Conservation (phyloP, 805 yeast species). For the Lachancea cidri region DNA sequence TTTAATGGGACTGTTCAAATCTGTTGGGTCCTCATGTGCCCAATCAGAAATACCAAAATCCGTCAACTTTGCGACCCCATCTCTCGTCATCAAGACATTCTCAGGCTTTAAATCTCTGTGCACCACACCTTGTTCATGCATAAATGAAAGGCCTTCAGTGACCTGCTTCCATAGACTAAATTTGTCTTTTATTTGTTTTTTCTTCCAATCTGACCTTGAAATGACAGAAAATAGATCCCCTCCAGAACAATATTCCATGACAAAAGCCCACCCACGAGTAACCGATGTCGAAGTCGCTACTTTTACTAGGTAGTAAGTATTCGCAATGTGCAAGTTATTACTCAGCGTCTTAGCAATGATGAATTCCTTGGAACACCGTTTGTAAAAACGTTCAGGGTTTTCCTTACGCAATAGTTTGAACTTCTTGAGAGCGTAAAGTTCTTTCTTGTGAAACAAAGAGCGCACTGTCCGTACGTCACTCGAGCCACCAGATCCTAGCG, state of each 20-base stretch:
- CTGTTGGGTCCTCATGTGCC: constrained; percentile 50
- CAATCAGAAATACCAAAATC: constrained; percentile 74
- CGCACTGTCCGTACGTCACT: constrained; percentile 54
- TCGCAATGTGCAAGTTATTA: constrained; percentile 56
- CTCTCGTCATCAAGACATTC: constrained; percentile 52
- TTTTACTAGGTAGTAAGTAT: constrained; percentile 49
- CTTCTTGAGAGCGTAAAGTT: constrained; percentile 59
- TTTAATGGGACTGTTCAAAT: constrained; percentile 39
- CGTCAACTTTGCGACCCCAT: constrained; percentile 62
- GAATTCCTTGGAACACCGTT: constrained; percentile 59
- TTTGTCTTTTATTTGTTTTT: constrained; percentile 45
- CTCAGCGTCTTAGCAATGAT: constrained; percentile 51
- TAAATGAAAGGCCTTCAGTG: constrained; percentile 51
- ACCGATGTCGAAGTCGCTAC: constrained; percentile 50
- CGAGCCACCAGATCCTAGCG: constrained; percentile 69
- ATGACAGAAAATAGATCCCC: constrained; percentile 60
- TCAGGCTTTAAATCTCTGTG: constrained; percentile 77
- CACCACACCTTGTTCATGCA: constrained; percentile 62
- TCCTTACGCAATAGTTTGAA: constrained; percentile 58
- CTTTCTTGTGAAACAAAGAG: constrained; percentile 33
- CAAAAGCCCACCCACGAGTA: constrained; percentile 72
- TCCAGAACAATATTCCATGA: constrained; percentile 55
- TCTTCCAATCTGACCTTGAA: constrained; percentile 55
- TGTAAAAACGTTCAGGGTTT: constrained; percentile 57
- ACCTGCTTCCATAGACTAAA: constrained; percentile 68